Conservation (phyloP, 371 early-diverging fungal genomes). For the Mucor lusitanicus region DNA sequence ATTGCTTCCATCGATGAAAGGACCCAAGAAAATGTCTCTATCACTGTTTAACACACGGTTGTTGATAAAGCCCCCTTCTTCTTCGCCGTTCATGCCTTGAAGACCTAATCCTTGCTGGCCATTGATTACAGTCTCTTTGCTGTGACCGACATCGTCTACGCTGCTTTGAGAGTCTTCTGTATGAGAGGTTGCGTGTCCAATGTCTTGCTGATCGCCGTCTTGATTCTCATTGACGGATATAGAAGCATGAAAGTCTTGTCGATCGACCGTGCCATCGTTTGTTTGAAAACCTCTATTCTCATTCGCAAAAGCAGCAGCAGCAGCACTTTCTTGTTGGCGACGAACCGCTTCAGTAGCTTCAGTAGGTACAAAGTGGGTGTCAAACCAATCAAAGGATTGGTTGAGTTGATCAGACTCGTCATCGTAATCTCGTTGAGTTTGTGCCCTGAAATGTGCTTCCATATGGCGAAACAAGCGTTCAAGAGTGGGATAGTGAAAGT, state of each 20-base stretch:
- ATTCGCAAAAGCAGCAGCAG: neutral
- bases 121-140: neutral
- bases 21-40: neutral
- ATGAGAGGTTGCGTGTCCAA: neutral
- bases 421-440: neutral
- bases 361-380: neutral
- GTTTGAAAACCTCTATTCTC: neutral
- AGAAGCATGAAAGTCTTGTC: neutral
- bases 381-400: neutral
- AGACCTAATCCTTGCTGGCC: neutral
- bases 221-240: too few relatives aligned
- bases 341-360: neutral
- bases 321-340: neutral
- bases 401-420: too few relatives aligned
- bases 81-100: neutral
- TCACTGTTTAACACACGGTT: neutral
- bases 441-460: neutral
- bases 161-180: neutral
- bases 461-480: neutral
- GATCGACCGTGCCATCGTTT: neutral
- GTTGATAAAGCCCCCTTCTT: neutral
- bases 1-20: neutral
- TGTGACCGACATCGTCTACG: neutral
- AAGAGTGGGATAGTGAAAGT: neutral
- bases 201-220: neutral